Evolutionary conservation across 2,329 filamentous ascomycete species (phyloP).

Genomic region (Trichoderma arundinaceum): DNA sequence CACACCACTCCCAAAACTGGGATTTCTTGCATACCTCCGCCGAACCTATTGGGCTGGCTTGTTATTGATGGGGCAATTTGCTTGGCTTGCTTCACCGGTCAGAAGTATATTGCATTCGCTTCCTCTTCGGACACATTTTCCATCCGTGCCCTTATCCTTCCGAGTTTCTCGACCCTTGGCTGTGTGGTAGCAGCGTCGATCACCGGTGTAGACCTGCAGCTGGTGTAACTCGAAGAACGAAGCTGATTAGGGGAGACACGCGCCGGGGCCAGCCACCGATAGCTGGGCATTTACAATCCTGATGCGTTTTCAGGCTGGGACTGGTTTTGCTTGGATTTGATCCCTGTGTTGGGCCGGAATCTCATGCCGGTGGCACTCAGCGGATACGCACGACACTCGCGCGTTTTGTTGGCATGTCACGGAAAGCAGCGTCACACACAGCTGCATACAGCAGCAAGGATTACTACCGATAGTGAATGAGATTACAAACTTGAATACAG

Average conservation of each 20-base stretch:
- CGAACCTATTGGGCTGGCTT: background rate
- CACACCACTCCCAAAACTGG: too few relatives aligned
- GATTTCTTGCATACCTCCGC: background rate
- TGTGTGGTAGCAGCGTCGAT: conserved; percentile 31
- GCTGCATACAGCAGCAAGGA: background rate
- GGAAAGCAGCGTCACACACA: background rate
- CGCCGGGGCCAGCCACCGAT: background rate
- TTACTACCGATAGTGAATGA: too few relatives aligned
- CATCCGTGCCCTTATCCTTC: background rate
- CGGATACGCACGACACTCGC: background rate
- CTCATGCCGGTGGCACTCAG: conserved; percentile 5
- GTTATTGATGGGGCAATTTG: conserved; percentile 12
- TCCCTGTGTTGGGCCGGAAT: conserved; percentile 22
- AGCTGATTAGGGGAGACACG: background rate
- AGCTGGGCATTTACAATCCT: background rate
- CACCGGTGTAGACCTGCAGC: conserved; percentile 37
- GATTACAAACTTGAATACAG: too few relatives aligned
- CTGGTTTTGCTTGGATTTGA: conserved; percentile 6
- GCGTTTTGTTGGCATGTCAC: background rate
- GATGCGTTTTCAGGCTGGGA: background rate
- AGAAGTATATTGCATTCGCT: background rate
- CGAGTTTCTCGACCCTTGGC: background rate
- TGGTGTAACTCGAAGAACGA: conserved; percentile 9
- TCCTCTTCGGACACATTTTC: conserved; percentile 17
- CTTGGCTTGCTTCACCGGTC: conserved; percentile 23